Conservation (phyloP, 2,329 filamentous ascomycete species). For the Xylaria sp. region DNA sequence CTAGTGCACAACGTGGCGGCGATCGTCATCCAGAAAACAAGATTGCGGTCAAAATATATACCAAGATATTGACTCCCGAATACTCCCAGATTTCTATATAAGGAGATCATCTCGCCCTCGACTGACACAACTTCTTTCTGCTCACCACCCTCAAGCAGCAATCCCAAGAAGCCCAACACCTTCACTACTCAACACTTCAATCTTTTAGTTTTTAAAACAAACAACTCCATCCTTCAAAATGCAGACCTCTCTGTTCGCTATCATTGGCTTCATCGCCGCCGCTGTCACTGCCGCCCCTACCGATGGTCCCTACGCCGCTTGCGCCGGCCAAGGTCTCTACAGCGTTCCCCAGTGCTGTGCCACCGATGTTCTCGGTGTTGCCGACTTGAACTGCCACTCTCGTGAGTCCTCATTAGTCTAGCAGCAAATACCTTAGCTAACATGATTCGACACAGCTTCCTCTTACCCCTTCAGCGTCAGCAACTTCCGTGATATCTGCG, state of each 20-base stretch:
- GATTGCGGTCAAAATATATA: conserved; percentile 20
- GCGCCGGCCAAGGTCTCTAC: conserved; percentile 54
- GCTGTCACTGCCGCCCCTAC: conserved; percentile 40
- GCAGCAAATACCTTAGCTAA: conserved; percentile 2
- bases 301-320: conserved; percentile 51
- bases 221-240: conserved; percentile 42
- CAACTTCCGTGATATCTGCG: conserved; percentile 59
- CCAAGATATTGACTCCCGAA: conserved; percentile 3
- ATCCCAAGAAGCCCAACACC: conserved; percentile 26
- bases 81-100: conserved; percentile 33
- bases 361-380: conserved; percentile 64
- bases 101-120: conserved; percentile 30
- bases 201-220: conserved; percentile 24
- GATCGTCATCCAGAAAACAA: conserved; percentile 31
- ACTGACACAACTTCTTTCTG: background rate
- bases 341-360: conserved; percentile 67
- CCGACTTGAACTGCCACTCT: conserved; percentile 60
- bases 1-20: conserved; percentile 10
- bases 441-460: conserved; percentile 46
- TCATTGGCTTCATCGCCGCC: conserved; percentile 45
- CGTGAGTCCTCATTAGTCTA: conserved; percentile 48
- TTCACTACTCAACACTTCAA: conserved; percentile 25
- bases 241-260: conserved; percentile 42
- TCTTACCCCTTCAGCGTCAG: conserved; percentile 53
- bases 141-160: conserved; percentile 34